Conservation (phyloP, 2,329 filamentous ascomycete species). For the Arthrobotrys conoides region DNA sequence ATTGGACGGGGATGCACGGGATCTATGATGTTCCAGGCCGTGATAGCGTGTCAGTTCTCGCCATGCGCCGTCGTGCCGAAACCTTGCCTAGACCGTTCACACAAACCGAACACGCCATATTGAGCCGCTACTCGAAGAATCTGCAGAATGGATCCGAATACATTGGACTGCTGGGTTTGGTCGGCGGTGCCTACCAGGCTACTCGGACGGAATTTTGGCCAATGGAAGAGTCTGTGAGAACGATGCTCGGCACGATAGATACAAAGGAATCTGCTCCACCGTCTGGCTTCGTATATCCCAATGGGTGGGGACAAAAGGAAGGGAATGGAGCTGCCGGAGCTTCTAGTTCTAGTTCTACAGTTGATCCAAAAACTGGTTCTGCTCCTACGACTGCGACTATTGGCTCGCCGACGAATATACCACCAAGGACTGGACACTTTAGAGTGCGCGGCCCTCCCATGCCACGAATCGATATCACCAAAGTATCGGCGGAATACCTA, state of each 20-base stretch:
- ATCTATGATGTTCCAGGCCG: slow-evolving; percentile 14
- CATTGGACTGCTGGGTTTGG: slow-evolving; percentile 31
- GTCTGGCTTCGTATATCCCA: slow-evolving; percentile 3
- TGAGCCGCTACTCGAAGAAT: slow-evolving; percentile 42
- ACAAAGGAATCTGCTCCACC: not conserved
- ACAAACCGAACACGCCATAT: slow-evolving; percentile 42
- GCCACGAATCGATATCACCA: not conserved
- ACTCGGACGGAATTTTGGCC: slow-evolving; percentile 28
- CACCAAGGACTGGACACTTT: not conserved
- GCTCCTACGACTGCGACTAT: not conserved
- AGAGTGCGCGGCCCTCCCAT: not conserved
- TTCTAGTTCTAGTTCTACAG: not conserved
- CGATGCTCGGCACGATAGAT: not conserved
- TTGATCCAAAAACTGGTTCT: not conserved
- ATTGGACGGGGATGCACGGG: slow-evolving; percentile 16
- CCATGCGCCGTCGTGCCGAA: slow-evolving; percentile 27
- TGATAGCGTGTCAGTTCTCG: not conserved
- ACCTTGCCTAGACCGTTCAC: slow-evolving; percentile 30
- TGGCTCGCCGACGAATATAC: not conserved
- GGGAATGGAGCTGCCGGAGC: not conserved
- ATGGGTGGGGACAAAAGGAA: slow-evolving; percentile 12
- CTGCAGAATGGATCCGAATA: slow-evolving; percentile 44
- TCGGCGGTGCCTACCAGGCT: not conserved
- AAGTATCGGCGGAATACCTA: not conserved
- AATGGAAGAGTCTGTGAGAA: slow-evolving; percentile 25